Percentiles rank a stretch among this genome's conserved stretches.
phyloP scores from a whole-genome alignment of 2,329 filamentous ascomycete species.

The Aspergillus terreus region DNA sequence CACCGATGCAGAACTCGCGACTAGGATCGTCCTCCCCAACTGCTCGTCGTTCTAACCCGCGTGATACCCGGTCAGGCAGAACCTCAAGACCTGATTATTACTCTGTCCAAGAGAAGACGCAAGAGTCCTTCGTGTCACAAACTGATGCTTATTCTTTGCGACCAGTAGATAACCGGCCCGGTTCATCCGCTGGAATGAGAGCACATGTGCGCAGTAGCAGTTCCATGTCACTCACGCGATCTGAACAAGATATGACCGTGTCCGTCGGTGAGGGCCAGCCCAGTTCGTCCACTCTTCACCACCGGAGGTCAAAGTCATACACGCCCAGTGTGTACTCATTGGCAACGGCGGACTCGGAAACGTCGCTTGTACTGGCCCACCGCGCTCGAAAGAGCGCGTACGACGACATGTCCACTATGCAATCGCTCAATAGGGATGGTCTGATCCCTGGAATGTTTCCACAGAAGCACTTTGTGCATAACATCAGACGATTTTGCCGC shows the following conservation, averaged over 20 bases:
- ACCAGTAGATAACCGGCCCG: constrained; percentile 31
- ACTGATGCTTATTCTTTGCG: constrained; percentile 41
- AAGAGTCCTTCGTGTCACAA: constrained; percentile 39
- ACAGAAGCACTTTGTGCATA: constrained; percentile 43
- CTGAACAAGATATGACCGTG: constrained; percentile 37
- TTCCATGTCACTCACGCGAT: constrained; percentile 39
- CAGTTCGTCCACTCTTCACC: constrained; percentile 29
- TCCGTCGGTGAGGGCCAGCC: constrained; percentile 27
- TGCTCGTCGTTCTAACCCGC: constrained; percentile 11
- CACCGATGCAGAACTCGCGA: constrained; percentile 22
- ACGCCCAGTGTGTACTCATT: constrained; percentile 46
- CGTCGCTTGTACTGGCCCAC: constrained; percentile 43
- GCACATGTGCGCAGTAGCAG: constrained; percentile 43
- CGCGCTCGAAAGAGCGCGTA: constrained; percentile 42
- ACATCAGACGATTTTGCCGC: constrained; percentile 44
- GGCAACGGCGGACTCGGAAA: constrained; percentile 42
- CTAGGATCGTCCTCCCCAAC: constrained; percentile 19
- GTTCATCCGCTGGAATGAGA: constrained; percentile 36
- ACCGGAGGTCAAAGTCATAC: constrained; percentile 36
- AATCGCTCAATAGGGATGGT: constrained; percentile 41
- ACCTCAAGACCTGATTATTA: constrained; percentile 29
- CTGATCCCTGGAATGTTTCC: constrained; percentile 45
- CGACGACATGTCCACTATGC: constrained; percentile 43
- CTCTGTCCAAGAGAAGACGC: constrained; percentile 34
- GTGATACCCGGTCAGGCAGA: constrained; percentile 12